phyloP scores from a whole-genome alignment of 148 eudicot species.

The Vaccinium myrtillus region DNA sequence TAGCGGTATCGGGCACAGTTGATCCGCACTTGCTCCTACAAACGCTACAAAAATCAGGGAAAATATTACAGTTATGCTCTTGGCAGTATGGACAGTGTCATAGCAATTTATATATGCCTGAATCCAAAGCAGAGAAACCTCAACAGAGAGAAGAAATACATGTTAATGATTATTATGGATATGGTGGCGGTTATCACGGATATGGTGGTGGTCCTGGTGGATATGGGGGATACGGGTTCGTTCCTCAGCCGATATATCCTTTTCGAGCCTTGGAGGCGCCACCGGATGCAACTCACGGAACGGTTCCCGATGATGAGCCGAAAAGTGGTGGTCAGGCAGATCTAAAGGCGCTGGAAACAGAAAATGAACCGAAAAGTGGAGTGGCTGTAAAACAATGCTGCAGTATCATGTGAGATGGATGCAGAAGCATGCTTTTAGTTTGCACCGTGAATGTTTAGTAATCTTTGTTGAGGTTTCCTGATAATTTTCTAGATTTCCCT shows the following conservation, averaged over 20 bases:
- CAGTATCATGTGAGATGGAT: conserved; percentile 7
- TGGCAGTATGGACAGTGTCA: conserved; percentile 24
- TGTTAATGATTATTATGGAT: neutral
- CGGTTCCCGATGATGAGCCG: neutral
- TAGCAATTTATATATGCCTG: conserved; percentile 9
- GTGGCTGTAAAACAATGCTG: conserved; percentile 1
- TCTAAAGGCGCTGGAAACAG: neutral
- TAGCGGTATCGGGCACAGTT: conserved; percentile 20
- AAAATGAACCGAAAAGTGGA: neutral
- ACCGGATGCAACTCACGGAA: neutral
- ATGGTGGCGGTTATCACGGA: neutral
- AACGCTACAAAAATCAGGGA: conserved; percentile 9
- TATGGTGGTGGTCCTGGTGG: neutral
- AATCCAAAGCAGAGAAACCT: neutral
- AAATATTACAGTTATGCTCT: neutral
- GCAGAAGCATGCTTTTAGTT: neutral
- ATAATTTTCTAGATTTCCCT: neutral
- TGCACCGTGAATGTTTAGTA: neutral
- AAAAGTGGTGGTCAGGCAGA: neutral
- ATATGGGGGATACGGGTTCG: neutral
- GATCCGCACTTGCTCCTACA: conserved; percentile 19
- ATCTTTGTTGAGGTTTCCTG: neutral
- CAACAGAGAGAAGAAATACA: neutral
- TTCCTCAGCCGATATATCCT: neutral
- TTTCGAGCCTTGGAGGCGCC: neutral